Base-by-base conservation (phyloP, 768 basidiomycete species). In the Kwoniella sp. region DNA sequence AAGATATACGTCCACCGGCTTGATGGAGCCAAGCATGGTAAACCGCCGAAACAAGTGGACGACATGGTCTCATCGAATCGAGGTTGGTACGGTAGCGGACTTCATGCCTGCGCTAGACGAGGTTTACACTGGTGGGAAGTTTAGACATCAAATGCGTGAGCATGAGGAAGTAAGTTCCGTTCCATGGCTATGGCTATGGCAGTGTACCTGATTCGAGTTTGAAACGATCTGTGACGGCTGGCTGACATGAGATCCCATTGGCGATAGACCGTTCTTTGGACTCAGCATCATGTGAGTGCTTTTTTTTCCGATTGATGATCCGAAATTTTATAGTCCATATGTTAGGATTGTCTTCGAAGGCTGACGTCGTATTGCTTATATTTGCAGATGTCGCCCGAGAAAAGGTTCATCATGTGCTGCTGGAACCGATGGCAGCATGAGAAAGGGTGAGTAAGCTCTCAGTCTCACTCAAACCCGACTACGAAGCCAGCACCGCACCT, bases 371-470 rank as follows among this genome's bases (percentile, higher is more conserved):
- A 2, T 21, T 33, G 24, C 13, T 60, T 51, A 5, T 22, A 25
- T 7, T 13, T 47, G 13, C 47, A 69, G 71, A 40, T 72, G 17
- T 53, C 63, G 1, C 51, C 69, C 19, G 51, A 62, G 33, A 22
- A 57, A 9, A 29, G 65, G 19, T 65, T 72, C 33, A 13, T 68
- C 21, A 33, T 52, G 19, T 67, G 62, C 22, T 63, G 60, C 51
- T 72, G 71, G 71, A 61, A 64, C 17, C 27, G 71, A 37, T 72
- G 68, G 68, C 49, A 40, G 1, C n/a, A 56, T n/a, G 56, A 72
- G 52, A 58, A 49, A n/a, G 71, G 68, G 71, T 72, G 36, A 62
- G 68, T 60, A n/a, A n/a, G n/a, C n/a, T n/a, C n/a, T n/a, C n/a
- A n/a, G n/a, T n/a, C n/a, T n/a, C n/a, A n/a, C n/a, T n/a, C n/a